Conservation (phyloP, 345 rosid species). For the Hibiscus tridactylites region DNA sequence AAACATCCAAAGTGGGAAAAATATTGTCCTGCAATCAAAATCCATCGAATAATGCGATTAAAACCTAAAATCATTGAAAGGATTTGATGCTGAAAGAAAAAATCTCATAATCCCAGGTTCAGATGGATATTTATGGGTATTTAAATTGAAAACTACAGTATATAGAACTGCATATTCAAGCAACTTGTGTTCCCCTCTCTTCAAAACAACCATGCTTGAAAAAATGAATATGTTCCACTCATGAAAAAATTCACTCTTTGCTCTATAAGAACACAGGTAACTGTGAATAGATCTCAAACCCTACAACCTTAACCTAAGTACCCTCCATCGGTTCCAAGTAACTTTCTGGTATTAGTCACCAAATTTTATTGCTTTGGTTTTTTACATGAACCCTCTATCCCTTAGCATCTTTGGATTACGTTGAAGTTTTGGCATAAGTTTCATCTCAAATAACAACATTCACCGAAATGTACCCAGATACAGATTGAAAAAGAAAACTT, state of each 20-base stretch:
- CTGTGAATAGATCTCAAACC: background rate
- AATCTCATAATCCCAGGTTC: background rate
- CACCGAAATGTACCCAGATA: background rate
- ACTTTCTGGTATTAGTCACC: background rate
- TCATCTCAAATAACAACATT: background rate
- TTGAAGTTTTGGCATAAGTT: background rate
- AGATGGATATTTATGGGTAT: background rate
- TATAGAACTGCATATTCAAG: background rate
- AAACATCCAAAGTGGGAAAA: slow-evolving; percentile 84
- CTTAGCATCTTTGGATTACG: no score
- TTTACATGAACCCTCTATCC: background rate
- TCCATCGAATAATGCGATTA: slow-evolving; percentile 2
- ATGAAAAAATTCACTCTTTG: background rate
- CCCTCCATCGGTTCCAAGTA: background rate
- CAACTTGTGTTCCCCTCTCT: background rate
- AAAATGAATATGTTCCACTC: background rate
- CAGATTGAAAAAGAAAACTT: background rate
- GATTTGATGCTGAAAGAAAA: background rate
- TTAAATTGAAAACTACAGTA: background rate
- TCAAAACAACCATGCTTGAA: background rate
- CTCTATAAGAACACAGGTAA: background rate
- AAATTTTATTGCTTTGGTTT: background rate
- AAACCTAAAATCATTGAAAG: background rate
- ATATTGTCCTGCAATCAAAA: slow-evolving; percentile 52
- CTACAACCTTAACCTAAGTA: background rate